Evolutionary conservation across 1,139 yeast genomes (phyloP).

Genomic region (Geotrichum restrictum): DNA sequence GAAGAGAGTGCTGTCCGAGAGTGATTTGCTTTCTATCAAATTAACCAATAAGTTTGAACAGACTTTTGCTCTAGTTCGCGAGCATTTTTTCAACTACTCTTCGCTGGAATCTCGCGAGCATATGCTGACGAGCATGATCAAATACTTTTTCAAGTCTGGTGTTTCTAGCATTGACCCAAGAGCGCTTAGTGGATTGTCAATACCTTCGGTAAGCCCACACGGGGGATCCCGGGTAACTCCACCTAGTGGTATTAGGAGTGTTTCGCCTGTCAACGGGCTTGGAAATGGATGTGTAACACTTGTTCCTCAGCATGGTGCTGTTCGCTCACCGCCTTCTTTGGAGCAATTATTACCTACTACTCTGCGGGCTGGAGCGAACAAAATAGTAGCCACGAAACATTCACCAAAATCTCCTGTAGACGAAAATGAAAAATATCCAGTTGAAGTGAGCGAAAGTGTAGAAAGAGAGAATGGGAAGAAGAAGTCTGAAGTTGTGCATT

Average conservation of each 20-base stretch:
- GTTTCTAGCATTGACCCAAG: slow-evolving; percentile 9
- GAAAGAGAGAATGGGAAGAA: too few relatives aligned
- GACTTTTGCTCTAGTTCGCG: slow-evolving; percentile 14
- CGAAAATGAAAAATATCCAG: too few relatives aligned
- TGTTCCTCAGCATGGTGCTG: too few relatives aligned
- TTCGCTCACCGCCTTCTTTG: too few relatives aligned
- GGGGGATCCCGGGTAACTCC: neutral
- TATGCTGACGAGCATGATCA: slow-evolving; percentile 15
- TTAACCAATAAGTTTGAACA: slow-evolving; percentile 19
- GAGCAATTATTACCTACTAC: too few relatives aligned
- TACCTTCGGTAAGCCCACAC: neutral
- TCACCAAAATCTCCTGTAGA: too few relatives aligned
- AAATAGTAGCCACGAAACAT: too few relatives aligned
- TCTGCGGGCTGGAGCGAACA: too few relatives aligned
- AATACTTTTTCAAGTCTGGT: slow-evolving; percentile 17
- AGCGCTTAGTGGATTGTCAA: slow-evolving; percentile 1
- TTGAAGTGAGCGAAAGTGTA: too few relatives aligned
- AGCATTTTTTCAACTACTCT: slow-evolving; percentile 17
- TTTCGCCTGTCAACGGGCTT: neutral
- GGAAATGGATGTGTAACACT: neutral
- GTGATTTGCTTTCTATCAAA: slow-evolving; percentile 15
- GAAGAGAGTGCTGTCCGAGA: slow-evolving; percentile 14
- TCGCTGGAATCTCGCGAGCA: slow-evolving; percentile 19
- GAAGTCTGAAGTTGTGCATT: neutral
- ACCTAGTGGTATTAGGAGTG: neutral